Conservation (phyloP, 1,284 basidiomycete genomes). For the Ceratorhiza oryzae-sativae region DNA sequence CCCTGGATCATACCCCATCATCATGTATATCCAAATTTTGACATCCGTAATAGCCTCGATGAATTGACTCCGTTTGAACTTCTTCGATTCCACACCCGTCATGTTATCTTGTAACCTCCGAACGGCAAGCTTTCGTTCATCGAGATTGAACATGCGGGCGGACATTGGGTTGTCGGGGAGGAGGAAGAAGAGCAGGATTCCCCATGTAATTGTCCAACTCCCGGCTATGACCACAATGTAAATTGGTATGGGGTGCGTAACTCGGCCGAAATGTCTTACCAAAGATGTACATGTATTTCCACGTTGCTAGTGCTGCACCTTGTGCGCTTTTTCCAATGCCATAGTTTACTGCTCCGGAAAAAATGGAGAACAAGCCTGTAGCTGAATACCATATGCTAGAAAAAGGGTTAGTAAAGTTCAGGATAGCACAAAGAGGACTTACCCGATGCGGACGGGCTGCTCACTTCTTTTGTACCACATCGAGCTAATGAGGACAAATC, state of each 20-base stretch:
- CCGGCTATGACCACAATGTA: slow-evolving; percentile 48
- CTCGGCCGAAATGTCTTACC: slow-evolving; percentile 1
- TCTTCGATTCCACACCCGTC: slow-evolving; percentile 47
- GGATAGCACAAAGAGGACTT: neutral
- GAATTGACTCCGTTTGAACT: slow-evolving; percentile 52
- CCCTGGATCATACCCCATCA: slow-evolving; percentile 47
- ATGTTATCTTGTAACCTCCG: slow-evolving; percentile 51
- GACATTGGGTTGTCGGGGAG: slow-evolving; percentile 55
- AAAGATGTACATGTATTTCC: slow-evolving; percentile 55
- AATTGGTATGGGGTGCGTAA: neutral
- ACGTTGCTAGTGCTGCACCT: slow-evolving; percentile 50
- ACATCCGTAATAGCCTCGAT: slow-evolving; percentile 54
- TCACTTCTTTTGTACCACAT: slow-evolving; percentile 58
- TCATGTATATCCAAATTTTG: slow-evolving; percentile 56
- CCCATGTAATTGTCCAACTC: slow-evolving; percentile 55
- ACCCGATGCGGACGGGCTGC: slow-evolving; percentile 42
- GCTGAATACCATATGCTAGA: slow-evolving; percentile 57
- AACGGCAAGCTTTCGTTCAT: slow-evolving; percentile 51
- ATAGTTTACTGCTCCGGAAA: slow-evolving; percentile 57
- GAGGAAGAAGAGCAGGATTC: slow-evolving; percentile 52
- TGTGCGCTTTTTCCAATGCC: slow-evolving; percentile 53
- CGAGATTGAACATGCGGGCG: slow-evolving; percentile 51
- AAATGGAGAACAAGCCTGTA: slow-evolving; percentile 54
- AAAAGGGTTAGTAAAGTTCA: neutral
- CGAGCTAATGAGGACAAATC: slow-evolving; percentile 57